Conservation (phyloP, 163 green algal species). For the Coccomyxa subellipsoidea region DNA sequence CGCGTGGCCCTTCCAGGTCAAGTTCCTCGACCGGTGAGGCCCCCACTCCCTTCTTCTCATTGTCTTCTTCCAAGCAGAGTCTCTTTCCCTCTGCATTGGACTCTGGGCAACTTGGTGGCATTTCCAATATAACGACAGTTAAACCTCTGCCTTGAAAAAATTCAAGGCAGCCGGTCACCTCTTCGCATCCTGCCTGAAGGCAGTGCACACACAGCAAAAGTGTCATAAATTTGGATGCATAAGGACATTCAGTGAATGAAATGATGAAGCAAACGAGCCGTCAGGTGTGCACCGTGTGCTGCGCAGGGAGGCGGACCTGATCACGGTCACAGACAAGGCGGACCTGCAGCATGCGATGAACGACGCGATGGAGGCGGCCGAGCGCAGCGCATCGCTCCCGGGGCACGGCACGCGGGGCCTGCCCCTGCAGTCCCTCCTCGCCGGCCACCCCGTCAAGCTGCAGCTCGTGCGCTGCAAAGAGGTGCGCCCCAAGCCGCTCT, state of each 20-base stretch:
- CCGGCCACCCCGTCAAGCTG: conserved; percentile 42
- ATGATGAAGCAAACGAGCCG: not conserved
- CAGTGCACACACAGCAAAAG: too few relatives aligned
- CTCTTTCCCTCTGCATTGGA: too few relatives aligned
- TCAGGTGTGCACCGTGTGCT: not conserved
- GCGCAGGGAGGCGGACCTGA: conserved; percentile 61
- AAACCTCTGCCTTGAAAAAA: too few relatives aligned
- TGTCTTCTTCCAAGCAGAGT: too few relatives aligned
- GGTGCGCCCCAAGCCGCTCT: too few relatives aligned
- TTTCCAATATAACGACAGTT: too few relatives aligned
- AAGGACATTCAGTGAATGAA: too few relatives aligned
- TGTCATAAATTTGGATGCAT: too few relatives aligned
- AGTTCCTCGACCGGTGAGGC: conserved; percentile 72
- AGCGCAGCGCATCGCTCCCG: not conserved
- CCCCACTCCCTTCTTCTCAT: not conserved
- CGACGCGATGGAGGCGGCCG: conserved; percentile 43
- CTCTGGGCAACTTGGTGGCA: too few relatives aligned
- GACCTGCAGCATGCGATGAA: conserved; percentile 74
- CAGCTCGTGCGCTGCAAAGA: conserved; percentile 34
- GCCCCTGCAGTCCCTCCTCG: conserved; percentile 28
- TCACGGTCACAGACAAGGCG: conserved; percentile 68
- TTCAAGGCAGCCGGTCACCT: too few relatives aligned
- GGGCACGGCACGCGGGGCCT: not conserved
- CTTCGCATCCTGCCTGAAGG: too few relatives aligned
- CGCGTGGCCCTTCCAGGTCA: conserved; percentile 67